Evolutionary conservation across 2,329 filamentous ascomycete species (phyloP), one percentile per base, ranked within the genome.

Genomic region (Phoma sp.): DNA sequence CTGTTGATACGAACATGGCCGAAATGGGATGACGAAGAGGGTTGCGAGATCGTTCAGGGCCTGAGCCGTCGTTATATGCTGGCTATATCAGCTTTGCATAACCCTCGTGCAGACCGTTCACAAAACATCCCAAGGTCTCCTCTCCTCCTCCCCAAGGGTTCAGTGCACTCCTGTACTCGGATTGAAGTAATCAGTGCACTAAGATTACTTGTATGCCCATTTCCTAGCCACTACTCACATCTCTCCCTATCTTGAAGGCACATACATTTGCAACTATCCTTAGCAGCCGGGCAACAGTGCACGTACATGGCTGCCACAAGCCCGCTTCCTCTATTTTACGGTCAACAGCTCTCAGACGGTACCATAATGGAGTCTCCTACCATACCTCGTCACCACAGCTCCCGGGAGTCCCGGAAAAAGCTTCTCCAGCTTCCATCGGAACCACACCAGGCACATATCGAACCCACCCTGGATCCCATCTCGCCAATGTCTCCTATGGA

Each of bases 381-480:
- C 15, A 29, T 47, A 29, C 57, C 61, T 18, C 53, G 57, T 18
- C 56, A 58, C 18, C 42, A 53, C 38, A 60, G 51, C 45, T 62
- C 64, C 20, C 62, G 54, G 7, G 66, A 67, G 7, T 70, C 65
- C 18, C 61, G 62, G 15, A 66, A 66, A 47, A 63, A 68, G n/a
- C 57, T 72, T 15, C 62, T 73, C 5, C 65, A 68, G 11, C 56
- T 68, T 4, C 68, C 70, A 18, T 61, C 62, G 26, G 67, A 67
- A 34, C 66, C 68, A 20, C 55, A 65, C 26, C 60, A 61, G 37
- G 69, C 66, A 30, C 64, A 67, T 37, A 38, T 68, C n/a, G 56
- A 66, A 18, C 33, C 37, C n/a, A 45, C 30, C 15, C 34, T 59
- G 20, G 60, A 59, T 9, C 23, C 59, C 1, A 34, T 60, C 12